phyloP scores from a whole-genome alignment of 352 stramenopile genomes.

The Phytophthora megakarya region DNA sequence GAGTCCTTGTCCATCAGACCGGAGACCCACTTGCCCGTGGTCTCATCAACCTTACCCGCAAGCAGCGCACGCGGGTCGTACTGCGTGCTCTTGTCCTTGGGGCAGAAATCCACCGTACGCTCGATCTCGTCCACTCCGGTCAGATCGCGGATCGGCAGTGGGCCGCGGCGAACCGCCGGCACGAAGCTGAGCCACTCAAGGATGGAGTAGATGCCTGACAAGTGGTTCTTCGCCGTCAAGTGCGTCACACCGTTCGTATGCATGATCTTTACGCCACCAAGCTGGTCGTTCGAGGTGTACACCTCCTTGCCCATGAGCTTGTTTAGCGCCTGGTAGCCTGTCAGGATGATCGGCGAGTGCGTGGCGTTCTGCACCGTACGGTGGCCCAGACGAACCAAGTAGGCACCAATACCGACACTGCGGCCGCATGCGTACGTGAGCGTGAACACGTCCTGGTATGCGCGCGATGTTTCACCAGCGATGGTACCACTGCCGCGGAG shows the following conservation, averaged over 20 bases:
- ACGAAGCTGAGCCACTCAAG: slow-evolving; percentile 99
- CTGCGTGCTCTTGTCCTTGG: slow-evolving; percentile 91
- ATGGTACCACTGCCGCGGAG: slow-evolving; percentile 99
- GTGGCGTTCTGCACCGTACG: slow-evolving; percentile 99
- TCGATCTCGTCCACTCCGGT: slow-evolving; percentile 85
- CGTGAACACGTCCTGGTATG: slow-evolving; percentile 99
- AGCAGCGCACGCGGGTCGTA: slow-evolving; percentile 97
- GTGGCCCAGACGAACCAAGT: slow-evolving; percentile 99
- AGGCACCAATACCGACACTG: slow-evolving; percentile 99
- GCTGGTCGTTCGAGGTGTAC: slow-evolving; percentile 99
- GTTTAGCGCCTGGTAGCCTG: slow-evolving; percentile 99
- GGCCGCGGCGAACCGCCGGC: slow-evolving; percentile 86
- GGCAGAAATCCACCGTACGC: slow-evolving; percentile 90
- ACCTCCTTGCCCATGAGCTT: slow-evolving; percentile 99
- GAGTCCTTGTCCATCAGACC: slow-evolving; percentile 99
- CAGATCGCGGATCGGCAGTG: slow-evolving; percentile 87
- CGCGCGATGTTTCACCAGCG: slow-evolving; percentile 97
- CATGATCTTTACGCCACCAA: slow-evolving; percentile 99
- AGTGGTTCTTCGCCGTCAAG: slow-evolving; percentile 95
- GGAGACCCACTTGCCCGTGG: slow-evolving; percentile 80
- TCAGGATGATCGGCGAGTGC: slow-evolving; percentile 99
- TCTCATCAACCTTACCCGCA: slow-evolving; percentile 77
- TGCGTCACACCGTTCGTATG: slow-evolving; percentile 99
- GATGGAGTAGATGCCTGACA: slow-evolving; percentile 95
- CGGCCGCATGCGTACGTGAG: slow-evolving; percentile 99